A percentile compares a stretch with the other conserved stretches of the same genome.
Conservation (phyloP, 768 basidiomycete species). For the Hemileccinum rubropunctum region DNA sequence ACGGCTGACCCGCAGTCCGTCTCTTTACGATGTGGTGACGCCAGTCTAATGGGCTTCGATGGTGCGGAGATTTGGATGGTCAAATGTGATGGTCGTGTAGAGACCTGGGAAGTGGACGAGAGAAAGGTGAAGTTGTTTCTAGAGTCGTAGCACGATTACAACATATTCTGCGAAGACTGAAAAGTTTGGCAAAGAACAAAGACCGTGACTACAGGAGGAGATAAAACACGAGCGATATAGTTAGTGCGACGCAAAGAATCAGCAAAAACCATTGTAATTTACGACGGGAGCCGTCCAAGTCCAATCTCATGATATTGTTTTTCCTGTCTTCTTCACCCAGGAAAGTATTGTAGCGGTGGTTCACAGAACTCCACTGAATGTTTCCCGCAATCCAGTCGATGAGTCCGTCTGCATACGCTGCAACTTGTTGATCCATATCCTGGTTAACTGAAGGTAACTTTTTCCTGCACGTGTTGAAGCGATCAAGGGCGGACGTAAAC, state of each 20-base stretch:
- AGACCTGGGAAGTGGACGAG: conserved; percentile 49
- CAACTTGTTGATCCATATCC: conserved; percentile 16
- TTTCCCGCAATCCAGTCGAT: conserved; percentile 26
- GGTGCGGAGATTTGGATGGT: conserved; percentile 57
- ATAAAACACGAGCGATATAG: conserved; percentile 7
- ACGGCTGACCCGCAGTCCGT: conserved; percentile 26
- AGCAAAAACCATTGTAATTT: conserved; percentile 1
- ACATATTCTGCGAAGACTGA: neutral
- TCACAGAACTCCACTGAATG: conserved; percentile 28
- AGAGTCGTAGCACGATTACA: neutral
- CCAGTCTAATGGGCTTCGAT: conserved; percentile 42
- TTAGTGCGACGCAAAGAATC: conserved; percentile 6
- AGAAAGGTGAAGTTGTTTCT: conserved; percentile 31
- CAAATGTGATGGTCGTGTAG: conserved; percentile 59
- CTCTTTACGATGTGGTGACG: conserved; percentile 21
- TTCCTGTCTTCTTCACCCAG: conserved; percentile 18
- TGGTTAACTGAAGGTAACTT: conserved; percentile 16
- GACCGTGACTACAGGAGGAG: neutral
- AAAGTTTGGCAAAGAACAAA: neutral
- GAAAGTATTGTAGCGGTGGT: conserved; percentile 27
- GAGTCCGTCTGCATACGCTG: conserved; percentile 25
- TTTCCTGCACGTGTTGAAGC: conserved; percentile 21
- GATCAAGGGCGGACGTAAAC: conserved; percentile 20
- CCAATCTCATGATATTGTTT: conserved; percentile 19
- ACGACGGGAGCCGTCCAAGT: conserved; percentile 2